Evolutionary conservation across 2,329 filamentous ascomycete genomes (phyloP), one percentile per base, ranked within the genome.

Genomic region (Sphaerulina populicola): DNA sequence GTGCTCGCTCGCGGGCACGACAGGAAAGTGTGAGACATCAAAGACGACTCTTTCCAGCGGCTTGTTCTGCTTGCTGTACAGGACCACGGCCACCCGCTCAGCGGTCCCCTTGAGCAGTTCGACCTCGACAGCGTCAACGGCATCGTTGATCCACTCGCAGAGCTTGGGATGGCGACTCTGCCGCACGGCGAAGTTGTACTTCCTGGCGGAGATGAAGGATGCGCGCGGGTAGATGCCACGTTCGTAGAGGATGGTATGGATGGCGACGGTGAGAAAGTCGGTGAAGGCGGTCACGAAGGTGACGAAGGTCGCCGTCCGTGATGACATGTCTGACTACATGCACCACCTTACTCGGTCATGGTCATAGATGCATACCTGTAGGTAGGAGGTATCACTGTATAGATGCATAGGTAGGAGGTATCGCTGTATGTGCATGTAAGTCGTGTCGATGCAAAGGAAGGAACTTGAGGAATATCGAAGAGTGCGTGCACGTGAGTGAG

Each of bases 121-220:
- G 3, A 73, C 74, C 53, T 80, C 76, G 18, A 89, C 79, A 33
- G 88, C 85, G 56, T 81, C 73, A 38, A 93, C 79, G 58, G 89
- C 88, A 66, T 93, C 86, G 64, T 77, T 80, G 69, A 95, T 82
- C 86, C 90, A 96, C 62, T 81, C 74, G 75, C 88, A 94, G 57
- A 95, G 85, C 60, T 80, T 80, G 0, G 90, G 88, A 68, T 95
- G 89, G 52, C 89, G 85, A 54, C 82, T 91, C 67, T 95, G 89
- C 62, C 86, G 84, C 41, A 94, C 85, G 29, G 88, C 79, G 52
- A 88, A 82, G 71, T 91, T 89, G 75, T 90, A 90, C 62, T 87
- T 88, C 57, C 85, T 80, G 36, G 84, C 80, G 38, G 84, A 81
- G 52, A 91, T 78, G 71, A 95, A 96, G 33, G 88, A 87, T 27